phyloP scores from a whole-genome alignment of 139 green algal genomes.

The Gonium pectorale region DNA sequence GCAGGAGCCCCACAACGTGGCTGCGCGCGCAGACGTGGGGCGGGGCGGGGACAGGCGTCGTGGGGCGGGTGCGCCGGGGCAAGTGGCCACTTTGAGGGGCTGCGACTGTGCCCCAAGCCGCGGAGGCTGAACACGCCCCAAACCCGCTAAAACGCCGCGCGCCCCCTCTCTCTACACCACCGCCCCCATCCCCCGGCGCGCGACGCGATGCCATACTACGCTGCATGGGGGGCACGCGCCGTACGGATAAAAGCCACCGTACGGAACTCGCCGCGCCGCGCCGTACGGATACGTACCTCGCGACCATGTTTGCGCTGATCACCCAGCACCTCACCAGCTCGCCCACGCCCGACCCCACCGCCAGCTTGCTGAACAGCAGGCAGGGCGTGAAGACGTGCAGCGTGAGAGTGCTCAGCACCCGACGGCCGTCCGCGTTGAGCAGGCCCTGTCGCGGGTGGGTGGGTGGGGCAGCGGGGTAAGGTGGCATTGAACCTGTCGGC shows the following conservation, averaged over 20 bases:
- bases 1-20: slow-evolving; percentile 20
- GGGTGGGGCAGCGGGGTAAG: background rate
- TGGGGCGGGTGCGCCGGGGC: too few relatives aligned
- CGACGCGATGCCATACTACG: too few relatives aligned
- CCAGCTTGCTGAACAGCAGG: slow-evolving; percentile 46
- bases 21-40: background rate
- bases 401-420: slow-evolving; percentile 16
- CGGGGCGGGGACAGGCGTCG: background rate
- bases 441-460: slow-evolving; percentile 12
- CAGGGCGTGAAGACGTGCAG: slow-evolving; percentile 44
- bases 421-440: slow-evolving; percentile 28
- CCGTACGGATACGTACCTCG: background rate
- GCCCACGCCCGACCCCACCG: background rate
- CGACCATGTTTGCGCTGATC: slow-evolving; percentile 17
- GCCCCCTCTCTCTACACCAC: too few relatives aligned
- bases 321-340: background rate
- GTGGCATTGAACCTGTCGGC: too few relatives aligned
- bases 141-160: too few relatives aligned
- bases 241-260: background rate
- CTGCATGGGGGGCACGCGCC: too few relatives aligned
- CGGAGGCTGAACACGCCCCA: too few relatives aligned
- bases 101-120: too few relatives aligned
- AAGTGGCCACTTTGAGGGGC: too few relatives aligned
- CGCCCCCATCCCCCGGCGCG: too few relatives aligned
- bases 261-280: background rate